These are phyloP conservation scores for Colletotrichum euphorbiae DNA, from an alignment of 2,329 filamentous ascomycete genomes.

Conservation along the genomic window DNA sequence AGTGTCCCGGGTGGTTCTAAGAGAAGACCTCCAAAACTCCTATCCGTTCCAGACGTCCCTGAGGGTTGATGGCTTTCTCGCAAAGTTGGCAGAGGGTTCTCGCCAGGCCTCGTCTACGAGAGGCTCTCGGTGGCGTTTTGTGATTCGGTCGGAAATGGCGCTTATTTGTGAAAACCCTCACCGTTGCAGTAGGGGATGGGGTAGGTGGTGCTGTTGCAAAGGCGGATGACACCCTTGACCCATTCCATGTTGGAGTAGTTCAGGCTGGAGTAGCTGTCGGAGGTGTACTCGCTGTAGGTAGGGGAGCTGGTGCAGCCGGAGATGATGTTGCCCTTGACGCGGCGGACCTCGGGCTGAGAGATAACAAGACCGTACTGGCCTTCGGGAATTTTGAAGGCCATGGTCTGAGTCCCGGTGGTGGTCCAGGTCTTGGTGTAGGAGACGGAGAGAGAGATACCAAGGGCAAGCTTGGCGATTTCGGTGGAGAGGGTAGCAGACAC, in stretches of 20 bases:
- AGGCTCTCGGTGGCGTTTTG: not conserved
- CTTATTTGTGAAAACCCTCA: slow-evolving; percentile 42
- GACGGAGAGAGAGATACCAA: slow-evolving; percentile 44
- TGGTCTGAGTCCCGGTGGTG: slow-evolving; percentile 46
- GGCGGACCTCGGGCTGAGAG: slow-evolving; percentile 50
- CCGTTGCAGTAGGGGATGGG: slow-evolving; percentile 54
- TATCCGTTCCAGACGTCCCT: slow-evolving; percentile 36
- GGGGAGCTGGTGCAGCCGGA: slow-evolving; percentile 49
- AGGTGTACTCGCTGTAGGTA: slow-evolving; percentile 45
- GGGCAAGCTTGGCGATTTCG: slow-evolving; percentile 43
- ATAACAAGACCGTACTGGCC: slow-evolving; percentile 54
- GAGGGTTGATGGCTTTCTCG: slow-evolving; percentile 24
- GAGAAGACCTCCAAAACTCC: slow-evolving; percentile 32
- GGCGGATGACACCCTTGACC: slow-evolving; percentile 53
- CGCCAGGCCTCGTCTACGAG: not conserved
- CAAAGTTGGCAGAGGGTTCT: slow-evolving; percentile 22
- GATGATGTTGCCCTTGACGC: slow-evolving; percentile 50
- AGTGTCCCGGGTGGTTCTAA: slow-evolving; percentile 24
- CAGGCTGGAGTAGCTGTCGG: slow-evolving; percentile 50
- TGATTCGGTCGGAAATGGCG: not conserved
- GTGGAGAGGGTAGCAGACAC: slow-evolving; percentile 42
- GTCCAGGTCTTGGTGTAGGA: slow-evolving; percentile 47
- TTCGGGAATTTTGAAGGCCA: slow-evolving; percentile 48
- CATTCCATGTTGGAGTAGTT: slow-evolving; percentile 49
- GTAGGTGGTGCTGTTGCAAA: slow-evolving; percentile 51